Base-by-base conservation (phyloP, 148 eudicot genomes). In the Persicaria tinctoria region DNA sequence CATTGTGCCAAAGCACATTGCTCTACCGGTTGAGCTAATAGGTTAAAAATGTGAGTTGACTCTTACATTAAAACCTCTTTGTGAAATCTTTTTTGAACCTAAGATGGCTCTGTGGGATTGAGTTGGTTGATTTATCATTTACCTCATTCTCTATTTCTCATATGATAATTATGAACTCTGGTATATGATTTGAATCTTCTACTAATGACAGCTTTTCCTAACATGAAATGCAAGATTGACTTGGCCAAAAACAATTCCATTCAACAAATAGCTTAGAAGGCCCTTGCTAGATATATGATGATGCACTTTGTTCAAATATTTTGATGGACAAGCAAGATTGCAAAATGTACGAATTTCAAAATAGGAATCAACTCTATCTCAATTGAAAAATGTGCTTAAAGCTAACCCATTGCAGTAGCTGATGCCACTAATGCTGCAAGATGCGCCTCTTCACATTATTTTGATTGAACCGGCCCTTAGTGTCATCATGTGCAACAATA, bases 381-480 rank as follows among this genome's bases (percentile, higher is more conserved):
- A 32, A 32, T 2, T 32, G 38, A 32, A 32, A 32, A 32, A 32
- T 32, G 38, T 32, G 38, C 38, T 32, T 32, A 32, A 32, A 32
- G 2, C 1, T 32, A 32, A 32, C 38, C 38, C 38, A 32, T 32
- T 32, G 38, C 98, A 20, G 97, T 94, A 59, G 98, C 89, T 73
- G 98, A 95, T 75, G 93, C 97, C 64, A 95, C 97, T 46, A 97
- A 95, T 82, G 98, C 98, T 50, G 98, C 98, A 68, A 78, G 97
- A 82, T 73, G 98, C 71, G 98, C 98, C 70, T 95, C 98, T 20
- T 18, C 96, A 95, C 74, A 92, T 92, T 74, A 97, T 95, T 75
- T 86, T 95, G 12, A 95, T 97, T 53, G 98, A 95, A 69, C 97
- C 98, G 32, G 98, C 97, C 4, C 92, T 95, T 12, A 95, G 98